Evolutionary conservation across 495 filamentous ascomycete genomes (phyloP), one percentile per base, ranked within the genome.

Genomic region (Chlorociboria aeruginascens): DNA sequence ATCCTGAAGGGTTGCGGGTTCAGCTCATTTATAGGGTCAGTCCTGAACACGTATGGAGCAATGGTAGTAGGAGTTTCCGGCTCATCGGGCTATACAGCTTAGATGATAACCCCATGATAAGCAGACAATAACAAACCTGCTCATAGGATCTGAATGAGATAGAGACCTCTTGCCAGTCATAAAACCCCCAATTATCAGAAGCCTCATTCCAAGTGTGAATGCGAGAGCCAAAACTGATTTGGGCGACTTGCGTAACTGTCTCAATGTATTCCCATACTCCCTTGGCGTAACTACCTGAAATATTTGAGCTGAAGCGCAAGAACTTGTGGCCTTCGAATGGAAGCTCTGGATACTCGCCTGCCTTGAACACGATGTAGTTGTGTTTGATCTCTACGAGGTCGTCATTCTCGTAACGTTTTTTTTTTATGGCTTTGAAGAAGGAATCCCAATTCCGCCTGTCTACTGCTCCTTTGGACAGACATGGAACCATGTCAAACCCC

Each of bases 281-380:
- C 20, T 49, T 37, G 17, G 43, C 47, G 10, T 51, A 47, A 54
- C 48, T 45, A 45, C 54, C 56, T 43, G 54, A 59, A 45, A 58
- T 49, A 47, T 61, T 61, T 16, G 56, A 60, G 45, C 59, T 61
- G 45, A 63, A 63, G 36, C 54, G 59, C 38, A 63, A 46, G 43
- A 63, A 62, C 40, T 63, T 62, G 43, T 63, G 59, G 51, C 56
- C 53, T 40, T 59, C 50, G 41, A 63, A 63, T 29, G 59, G 59
- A 34, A 63, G 59, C 40, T 38, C 33, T 7, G 56, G 51, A 54
- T 62, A 48, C 53, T 63, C 59, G 37, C 61, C 61, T 41, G 51
- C 56, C 46, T 60, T 61, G 51, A 63, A 63, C 8, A 45, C 17
- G 37, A 62, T 59, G 44, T 62, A 60, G 38, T 40, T 40, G 38